Base-by-base conservation (phyloP, 768 basidiomycete genomes). In the Lactarius akahatsu region DNA sequence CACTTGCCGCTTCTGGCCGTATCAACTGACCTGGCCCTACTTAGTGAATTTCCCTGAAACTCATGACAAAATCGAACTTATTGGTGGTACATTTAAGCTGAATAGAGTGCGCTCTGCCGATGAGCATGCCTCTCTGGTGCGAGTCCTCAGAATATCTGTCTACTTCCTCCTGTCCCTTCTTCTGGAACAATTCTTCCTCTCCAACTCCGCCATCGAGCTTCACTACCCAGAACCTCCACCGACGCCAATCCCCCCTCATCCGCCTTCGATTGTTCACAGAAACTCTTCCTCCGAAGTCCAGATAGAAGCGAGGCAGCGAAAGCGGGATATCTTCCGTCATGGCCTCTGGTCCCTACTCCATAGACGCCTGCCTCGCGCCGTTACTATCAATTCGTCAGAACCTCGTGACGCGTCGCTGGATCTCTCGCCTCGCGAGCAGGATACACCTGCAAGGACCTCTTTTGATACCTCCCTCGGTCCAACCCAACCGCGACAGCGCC, bases 51-150 rank as follows among this genome's bases (percentile, higher is more conserved):
- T 47, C 34, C 36, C n/a, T n/a, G 50, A 54, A 32, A 18, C 38
- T 7, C 45, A 70, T 59, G 72, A 75, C 2, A 65, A 74, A n/a
- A 65, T 75, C 41, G 57, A 75, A 4, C 73, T 88, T 38, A 80
- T 89, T 9, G 88, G 89, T 5, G 89, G 88, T 0, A 86, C 83
- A 1, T 90, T 91, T 72, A 72, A 77, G 1, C 78, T 90, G 65
- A 78, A 77, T 66, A 85, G 83, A 11, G 70, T 82, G 16, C 74
- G 73, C 15, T 81, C 83, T 1, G 72, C 75, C 1, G 38, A 71
- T 4, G 81, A 85, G 61, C 79, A 87, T 68, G 67, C 71, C 3
- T 65, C 79, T 0, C 78, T 91, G 0, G 73, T 75, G 57, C 80
- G 78, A 54, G 76, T 83, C 20, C 82, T 91, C 18, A 81, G 83